Evolutionary conservation across 306 rosid species (phyloP).

Genomic region (Lagenaria siceraria): DNA sequence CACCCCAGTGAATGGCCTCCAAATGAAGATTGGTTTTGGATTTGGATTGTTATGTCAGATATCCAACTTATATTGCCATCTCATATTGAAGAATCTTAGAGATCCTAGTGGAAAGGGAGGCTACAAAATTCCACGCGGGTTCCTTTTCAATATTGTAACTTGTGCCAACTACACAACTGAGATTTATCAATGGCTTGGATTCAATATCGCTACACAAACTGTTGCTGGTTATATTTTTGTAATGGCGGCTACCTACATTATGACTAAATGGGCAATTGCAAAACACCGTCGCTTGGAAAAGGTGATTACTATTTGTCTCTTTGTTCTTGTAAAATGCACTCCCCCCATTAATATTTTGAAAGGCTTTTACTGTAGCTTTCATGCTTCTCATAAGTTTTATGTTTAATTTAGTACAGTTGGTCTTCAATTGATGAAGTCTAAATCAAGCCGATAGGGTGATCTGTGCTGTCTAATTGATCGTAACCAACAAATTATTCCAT

Average conservation of each 20-base stretch:
- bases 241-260: slow-evolving; percentile 56
- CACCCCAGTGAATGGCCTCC: slow-evolving; percentile 67
- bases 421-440: not conserved
- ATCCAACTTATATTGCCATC: slow-evolving; percentile 64
- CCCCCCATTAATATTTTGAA: not conserved
- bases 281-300: slow-evolving; percentile 87
- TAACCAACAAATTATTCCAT: not conserved
- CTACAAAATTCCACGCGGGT: slow-evolving; percentile 72
- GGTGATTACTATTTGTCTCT: slow-evolving; percentile 22
- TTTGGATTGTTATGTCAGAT: slow-evolving; percentile 64
- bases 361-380: not conserved
- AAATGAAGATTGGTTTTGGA: slow-evolving; percentile 79
- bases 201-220: slow-evolving; percentile 87
- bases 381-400: not conserved
- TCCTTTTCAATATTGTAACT: slow-evolving; percentile 75
- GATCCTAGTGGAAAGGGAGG: slow-evolving; percentile 68
- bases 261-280: slow-evolving; percentile 89
- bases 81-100: slow-evolving; percentile 62
- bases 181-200: slow-evolving; percentile 95
- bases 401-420: not conserved
- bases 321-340: not conserved
- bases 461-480: not conserved
- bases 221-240: slow-evolving; percentile 59
- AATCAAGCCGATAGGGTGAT: not conserved
- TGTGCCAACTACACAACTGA: slow-evolving; percentile 93